phyloP scores from a whole-genome alignment of 805 yeast genomes.

The Lachancea fermentati region DNA sequence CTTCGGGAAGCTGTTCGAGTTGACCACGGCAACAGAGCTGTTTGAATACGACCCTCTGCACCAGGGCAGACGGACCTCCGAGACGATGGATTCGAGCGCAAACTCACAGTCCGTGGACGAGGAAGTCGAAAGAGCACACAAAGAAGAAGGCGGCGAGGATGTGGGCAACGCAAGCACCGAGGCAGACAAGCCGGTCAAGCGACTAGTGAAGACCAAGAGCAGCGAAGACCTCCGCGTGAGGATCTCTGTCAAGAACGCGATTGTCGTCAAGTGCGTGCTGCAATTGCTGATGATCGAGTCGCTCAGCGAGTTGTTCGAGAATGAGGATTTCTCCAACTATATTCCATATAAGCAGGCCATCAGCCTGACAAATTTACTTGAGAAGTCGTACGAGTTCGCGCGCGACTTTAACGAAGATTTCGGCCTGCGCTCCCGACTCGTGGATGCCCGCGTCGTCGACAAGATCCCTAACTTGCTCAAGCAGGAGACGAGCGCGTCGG shows the following conservation, averaged over 20 bases:
- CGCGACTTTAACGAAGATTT: constrained; percentile 83
- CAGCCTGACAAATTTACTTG: constrained; percentile 53
- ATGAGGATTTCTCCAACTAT: constrained; percentile 55
- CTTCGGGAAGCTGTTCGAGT: constrained; percentile 62
- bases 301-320: constrained; percentile 73
- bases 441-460: constrained; percentile 89
- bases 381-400: constrained; percentile 74
- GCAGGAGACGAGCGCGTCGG: constrained; percentile 88
- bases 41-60: constrained; percentile 48
- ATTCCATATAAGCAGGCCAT: constrained; percentile 65
- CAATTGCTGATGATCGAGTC: constrained; percentile 87
- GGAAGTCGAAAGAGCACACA: constrained; percentile 29
- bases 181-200: constrained; percentile 12
- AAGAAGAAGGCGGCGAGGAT: constrained; percentile 33
- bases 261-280: constrained; percentile 87
- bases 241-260: constrained; percentile 57
- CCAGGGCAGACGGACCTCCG: constrained; percentile 27
- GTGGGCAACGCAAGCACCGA: constrained; percentile 25
- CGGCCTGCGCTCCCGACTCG: constrained; percentile 78
- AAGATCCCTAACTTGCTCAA: constrained; percentile 85
- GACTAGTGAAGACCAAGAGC: constrained; percentile 22
- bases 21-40: constrained; percentile 82
- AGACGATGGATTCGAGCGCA: constrained; percentile 6
- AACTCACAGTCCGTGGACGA: constrained; percentile 19
- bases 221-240: constrained; percentile 39